Conservation (phyloP, 306 rosid species). For the Astragalus membranaceus region DNA sequence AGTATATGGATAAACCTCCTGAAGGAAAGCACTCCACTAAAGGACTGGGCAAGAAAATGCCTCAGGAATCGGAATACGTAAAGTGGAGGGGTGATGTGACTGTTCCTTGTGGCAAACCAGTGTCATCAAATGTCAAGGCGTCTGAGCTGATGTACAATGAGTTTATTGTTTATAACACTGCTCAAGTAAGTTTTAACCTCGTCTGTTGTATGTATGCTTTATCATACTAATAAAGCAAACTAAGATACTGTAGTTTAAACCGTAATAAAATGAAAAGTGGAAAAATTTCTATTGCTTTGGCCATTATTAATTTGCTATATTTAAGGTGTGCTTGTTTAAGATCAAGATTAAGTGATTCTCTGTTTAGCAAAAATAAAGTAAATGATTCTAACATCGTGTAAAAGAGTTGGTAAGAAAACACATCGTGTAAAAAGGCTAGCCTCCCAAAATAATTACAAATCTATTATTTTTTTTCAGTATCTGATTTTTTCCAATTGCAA, state of each 20-base stretch:
- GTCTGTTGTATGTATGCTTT: neutral
- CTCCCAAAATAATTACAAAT: too few species aligned
- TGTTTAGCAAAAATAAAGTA: too few species aligned
- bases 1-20: slow-evolving; percentile 93
- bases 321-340: neutral
- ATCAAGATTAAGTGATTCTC: too few species aligned
- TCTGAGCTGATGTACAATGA: slow-evolving; percentile 94
- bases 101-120: slow-evolving; percentile 96
- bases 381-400: neutral
- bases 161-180: slow-evolving; percentile 79
- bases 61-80: slow-evolving; percentile 46
- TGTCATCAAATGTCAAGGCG: slow-evolving; percentile 52
- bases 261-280: neutral
- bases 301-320: neutral
- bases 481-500: too few species aligned
- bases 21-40: slow-evolving; percentile 88
- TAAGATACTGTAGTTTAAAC: neutral
- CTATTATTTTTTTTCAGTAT: too few species aligned
- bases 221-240: slow-evolving; percentile 11
- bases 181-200: slow-evolving; percentile 65
- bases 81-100: slow-evolving; percentile 71
- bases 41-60: slow-evolving; percentile 88
- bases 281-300: slow-evolving; percentile 5
- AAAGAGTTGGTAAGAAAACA: neutral
- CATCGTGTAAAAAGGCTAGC: too few species aligned